Conservation (phyloP, 345 rosid genomes). For the Pistacia atlantica region DNA sequence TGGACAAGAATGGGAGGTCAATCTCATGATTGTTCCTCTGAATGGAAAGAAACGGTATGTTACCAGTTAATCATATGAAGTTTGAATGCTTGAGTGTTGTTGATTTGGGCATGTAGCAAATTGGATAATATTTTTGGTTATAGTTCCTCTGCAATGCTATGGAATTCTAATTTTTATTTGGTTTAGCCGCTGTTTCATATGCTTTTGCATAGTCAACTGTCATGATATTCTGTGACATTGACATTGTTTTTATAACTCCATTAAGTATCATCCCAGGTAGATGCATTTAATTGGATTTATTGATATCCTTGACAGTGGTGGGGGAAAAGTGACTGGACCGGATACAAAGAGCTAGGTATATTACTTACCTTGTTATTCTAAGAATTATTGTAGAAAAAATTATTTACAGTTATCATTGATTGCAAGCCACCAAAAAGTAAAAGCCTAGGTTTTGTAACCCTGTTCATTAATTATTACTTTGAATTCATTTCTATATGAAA, state of each 20-base stretch:
- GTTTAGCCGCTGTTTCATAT: neutral
- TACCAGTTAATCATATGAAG: slow-evolving; percentile 10
- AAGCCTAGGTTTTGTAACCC: neutral
- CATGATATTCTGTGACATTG: slow-evolving; percentile 18
- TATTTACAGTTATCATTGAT: neutral
- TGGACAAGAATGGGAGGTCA: slow-evolving; percentile 98
- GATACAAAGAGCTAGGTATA: slow-evolving; percentile 97
- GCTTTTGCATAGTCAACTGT: slow-evolving; percentile 7
- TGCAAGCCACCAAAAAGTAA: neutral
- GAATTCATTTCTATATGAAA: neutral
- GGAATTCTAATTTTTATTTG: no score
- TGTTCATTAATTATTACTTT: neutral
- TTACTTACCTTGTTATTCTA: slow-evolving; percentile 20
- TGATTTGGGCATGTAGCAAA: slow-evolving; percentile 16
- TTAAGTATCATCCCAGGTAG: slow-evolving; percentile 65
- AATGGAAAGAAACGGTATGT: slow-evolving; percentile 92
- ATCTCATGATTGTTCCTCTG: slow-evolving; percentile 78
- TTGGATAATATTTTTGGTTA: neutral
- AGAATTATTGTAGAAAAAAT: neutral
- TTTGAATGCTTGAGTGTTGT: slow-evolving; percentile 18
- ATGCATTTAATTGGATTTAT: slow-evolving; percentile 77
- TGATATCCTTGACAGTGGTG: slow-evolving; percentile 99
- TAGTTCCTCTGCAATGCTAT: no score
- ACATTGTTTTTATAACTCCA: slow-evolving; percentile 48
- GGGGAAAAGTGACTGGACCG: slow-evolving; percentile 99